Evolutionary conservation across 2,329 filamentous ascomycete genomes (phyloP), one percentile per base, ranked within the genome.

Genomic region (Metarhizium rileyi): DNA sequence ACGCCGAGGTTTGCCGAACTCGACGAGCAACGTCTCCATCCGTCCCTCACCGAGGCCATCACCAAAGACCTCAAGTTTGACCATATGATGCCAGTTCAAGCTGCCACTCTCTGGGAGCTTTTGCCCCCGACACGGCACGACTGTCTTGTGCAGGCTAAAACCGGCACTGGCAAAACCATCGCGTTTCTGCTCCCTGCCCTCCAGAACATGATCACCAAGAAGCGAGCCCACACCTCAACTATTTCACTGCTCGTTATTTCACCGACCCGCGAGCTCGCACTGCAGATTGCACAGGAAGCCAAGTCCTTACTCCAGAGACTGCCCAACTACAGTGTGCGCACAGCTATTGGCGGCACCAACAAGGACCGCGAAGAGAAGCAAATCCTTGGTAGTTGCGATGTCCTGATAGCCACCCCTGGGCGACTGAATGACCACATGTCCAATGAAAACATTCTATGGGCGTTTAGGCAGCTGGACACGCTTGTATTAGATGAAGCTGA

Each of bases 401-500:
- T 94, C 44, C 72, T 94, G 26, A 84, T 94, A 44, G 87, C 86
- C 12, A 93, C 88, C 0, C 88, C 87, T 0, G 87, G 88, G 22
- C 81, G 88, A 40, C 72, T 94, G 9, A 70, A 87, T 10, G 88
- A 94, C 63, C 87, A 93, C 59, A 72, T 94, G 44, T 80, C 84
- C 56, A 86, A 85, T 58, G 85, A 83, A 9, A 83, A 85, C 53
- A 78, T 84, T 4, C 65, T 83, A 9, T 77, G 82, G 55, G 84
- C 81, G 57, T 73, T 94, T 48, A 75, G 80, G 44, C 70, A 75
- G 35, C 67, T 94, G 35, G 86, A 90, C 62, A 90, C 86, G 53
- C 71, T 93, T 4, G 86, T 93, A 18, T 83, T 93, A 63, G 87
- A 91, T 57, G 87, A 91, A 69, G 87, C 87, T 26, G 87, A 93